Evolutionary conservation across 257 asterid species (phyloP).

Genomic region (Linderniella brevidens): DNA sequence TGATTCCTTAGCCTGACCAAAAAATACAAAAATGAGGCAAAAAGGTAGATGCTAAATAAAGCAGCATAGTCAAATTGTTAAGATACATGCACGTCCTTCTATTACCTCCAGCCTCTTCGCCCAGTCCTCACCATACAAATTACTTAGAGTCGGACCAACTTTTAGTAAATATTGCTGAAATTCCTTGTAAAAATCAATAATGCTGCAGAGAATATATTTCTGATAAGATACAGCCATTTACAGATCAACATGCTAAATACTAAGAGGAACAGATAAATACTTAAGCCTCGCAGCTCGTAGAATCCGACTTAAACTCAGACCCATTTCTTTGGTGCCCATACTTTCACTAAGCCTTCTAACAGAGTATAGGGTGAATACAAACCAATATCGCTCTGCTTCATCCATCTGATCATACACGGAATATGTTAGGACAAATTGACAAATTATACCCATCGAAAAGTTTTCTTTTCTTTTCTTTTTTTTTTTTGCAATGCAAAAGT

Average conservation of each 20-base stretch:
- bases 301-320: slow-evolving; percentile 53
- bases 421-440: slow-evolving; percentile 8
- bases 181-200: slow-evolving; percentile 72
- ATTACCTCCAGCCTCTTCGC: slow-evolving; percentile 82
- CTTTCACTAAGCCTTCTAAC: slow-evolving; percentile 40
- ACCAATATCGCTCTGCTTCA: slow-evolving; percentile 85
- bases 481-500: background rate
- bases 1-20: slow-evolving; percentile 63
- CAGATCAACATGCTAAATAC: slow-evolving; percentile 3
- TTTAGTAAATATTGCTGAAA: slow-evolving; percentile 64
- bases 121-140: slow-evolving; percentile 65
- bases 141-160: slow-evolving; percentile 57
- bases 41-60: background rate
- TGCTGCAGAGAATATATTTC: slow-evolving; percentile 24
- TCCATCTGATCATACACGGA: slow-evolving; percentile 37
- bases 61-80: slow-evolving; percentile 1
- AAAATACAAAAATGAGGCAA: slow-evolving; percentile 10
- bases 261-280: slow-evolving; percentile 21
- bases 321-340: slow-evolving; percentile 24
- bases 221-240: slow-evolving; percentile 3
- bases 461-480: too few species aligned
- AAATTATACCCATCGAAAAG: slow-evolving; percentile 8
- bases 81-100: slow-evolving; percentile 12
- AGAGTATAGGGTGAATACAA: slow-evolving; percentile 58
- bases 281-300: slow-evolving; percentile 59